Base-by-base conservation (phyloP, 257 asterid species). In the Solanum dulcamara region DNA sequence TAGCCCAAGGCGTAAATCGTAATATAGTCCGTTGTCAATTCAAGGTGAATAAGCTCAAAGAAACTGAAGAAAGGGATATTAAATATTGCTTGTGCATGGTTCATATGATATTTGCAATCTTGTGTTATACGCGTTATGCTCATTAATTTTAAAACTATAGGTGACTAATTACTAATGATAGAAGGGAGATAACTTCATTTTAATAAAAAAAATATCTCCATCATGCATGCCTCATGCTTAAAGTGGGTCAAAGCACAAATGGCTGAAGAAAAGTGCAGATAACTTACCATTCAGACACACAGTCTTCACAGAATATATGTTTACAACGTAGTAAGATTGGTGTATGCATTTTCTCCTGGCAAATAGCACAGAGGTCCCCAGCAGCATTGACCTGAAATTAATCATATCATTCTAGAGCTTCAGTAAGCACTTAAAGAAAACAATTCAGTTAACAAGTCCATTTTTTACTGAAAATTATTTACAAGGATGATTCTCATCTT, bases 351-450 rank as follows among this genome's bases (percentile, higher is more conserved):
- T 95, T 93, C 87, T 95, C 97, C 93, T 95, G 98, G 89, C 98
- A 95, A 88, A 95, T 95, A 84, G 97, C 98, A 86, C 98, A 93
- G 64, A 95, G 87, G 88, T 95, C 97, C 77, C 98, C 98, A 15
- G 91, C 97, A 51, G 96, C 97, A 87, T 79, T 81, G 57, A 92
- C 98, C 98, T 93, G 91, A 85, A 88, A 74, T 24, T 66, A 82
- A 88, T 85, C 48, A 51, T 64, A 85, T 51, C 10, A 12, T 28
- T 28, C 8, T 48, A 77, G 83, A 79, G 64, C 83, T 48, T 28
- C 62, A 79, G 83, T 10, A 79, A 77, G 33, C 28, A 46, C 17
- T 77, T 77, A 17, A 15, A 48, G 83, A 37, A 77, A 79, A 28
- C 28, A 48, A 13, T 46, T 79, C 35, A 50, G 64, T 17, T 10